Evolutionary conservation across 2,329 filamentous ascomycete genomes (phyloP).

Genomic region (Colletotrichum cuscutae): DNA sequence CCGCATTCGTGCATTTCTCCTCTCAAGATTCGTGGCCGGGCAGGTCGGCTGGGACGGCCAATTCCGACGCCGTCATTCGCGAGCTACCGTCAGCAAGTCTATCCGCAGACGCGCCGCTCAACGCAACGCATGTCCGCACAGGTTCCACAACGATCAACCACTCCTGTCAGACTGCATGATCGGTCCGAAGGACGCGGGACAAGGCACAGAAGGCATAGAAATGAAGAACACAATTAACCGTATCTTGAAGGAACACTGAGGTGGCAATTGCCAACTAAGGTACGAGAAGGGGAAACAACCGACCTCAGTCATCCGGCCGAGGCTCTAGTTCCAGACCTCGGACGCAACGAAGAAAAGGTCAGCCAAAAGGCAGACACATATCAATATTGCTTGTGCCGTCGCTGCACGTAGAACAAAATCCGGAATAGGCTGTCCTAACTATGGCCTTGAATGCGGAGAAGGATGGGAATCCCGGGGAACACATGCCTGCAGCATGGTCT

Average conservation of each 20-base stretch:
- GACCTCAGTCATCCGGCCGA: neutral
- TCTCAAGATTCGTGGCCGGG: neutral
- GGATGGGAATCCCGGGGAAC: slow-evolving; percentile 25
- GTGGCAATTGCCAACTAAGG: no score
- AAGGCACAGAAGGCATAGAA: neutral
- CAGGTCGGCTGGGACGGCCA: neutral
- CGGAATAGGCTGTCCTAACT: neutral
- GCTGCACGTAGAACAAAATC: slow-evolving; percentile 12
- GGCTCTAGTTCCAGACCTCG: neutral
- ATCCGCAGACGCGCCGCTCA: neutral
- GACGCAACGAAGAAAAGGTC: neutral
- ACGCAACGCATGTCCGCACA: neutral
- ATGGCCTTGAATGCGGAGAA: slow-evolving; percentile 14
- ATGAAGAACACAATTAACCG: neutral
- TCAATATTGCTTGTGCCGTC: neutral
- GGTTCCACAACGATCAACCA: slow-evolving; percentile 22
- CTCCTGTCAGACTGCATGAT: slow-evolving; percentile 23
- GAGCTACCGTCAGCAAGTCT: neutral
- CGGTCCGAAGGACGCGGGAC: slow-evolving; percentile 1
- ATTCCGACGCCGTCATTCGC: slow-evolving; percentile 6
- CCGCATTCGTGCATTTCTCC: neutral
- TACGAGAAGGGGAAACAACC: no score
- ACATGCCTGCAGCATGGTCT: neutral
- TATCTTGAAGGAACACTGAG: neutral
- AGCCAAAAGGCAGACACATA: neutral